A percentile compares a stretch with the other conserved stretches of the same genome.
Conservation (phyloP, 1,284 basidiomycete genomes). For the Phylloboletellus chloephorus region DNA sequence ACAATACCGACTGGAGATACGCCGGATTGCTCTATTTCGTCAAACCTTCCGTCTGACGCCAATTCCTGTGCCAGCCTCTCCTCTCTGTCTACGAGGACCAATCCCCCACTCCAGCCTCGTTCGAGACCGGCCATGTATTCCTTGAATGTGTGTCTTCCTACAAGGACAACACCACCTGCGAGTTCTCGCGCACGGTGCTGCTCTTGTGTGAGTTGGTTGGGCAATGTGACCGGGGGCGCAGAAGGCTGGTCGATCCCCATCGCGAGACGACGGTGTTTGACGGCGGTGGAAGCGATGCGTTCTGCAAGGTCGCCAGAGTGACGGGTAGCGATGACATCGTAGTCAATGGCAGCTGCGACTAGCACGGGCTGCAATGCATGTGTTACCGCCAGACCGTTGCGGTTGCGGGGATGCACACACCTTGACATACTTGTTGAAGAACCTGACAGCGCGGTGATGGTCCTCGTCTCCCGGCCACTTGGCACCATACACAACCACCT, state of each 20-base stretch:
- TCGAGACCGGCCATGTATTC: conserved; percentile 89
- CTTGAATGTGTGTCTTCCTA: conserved; percentile 92
- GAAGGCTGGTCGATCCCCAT: conserved; percentile 56
- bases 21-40: conserved; percentile 47
- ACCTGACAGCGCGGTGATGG: conserved; percentile 74
- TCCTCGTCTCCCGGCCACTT: conserved; percentile 97
- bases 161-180: conserved; percentile 77
- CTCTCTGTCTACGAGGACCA: conserved; percentile 70
- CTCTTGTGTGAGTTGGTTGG: conserved; percentile 53
- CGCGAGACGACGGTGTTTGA: conserved; percentile 56
- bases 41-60: conserved; percentile 72
- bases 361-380: conserved; percentile 70
- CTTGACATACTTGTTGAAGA: conserved; percentile 97
- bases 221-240: conserved; percentile 43
- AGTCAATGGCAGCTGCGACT: conserved; percentile 92
- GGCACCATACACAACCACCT: conserved; percentile 81
- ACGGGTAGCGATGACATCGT: conserved; percentile 77
- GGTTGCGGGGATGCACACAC: conserved; percentile 40
- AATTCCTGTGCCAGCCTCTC: conserved; percentile 69
- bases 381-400: conserved; percentile 8
- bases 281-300: conserved; percentile 70
- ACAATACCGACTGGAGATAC: conserved; percentile 23
- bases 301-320: conserved; percentile 80
- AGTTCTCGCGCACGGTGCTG: conserved; percentile 60
- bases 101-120: conserved; percentile 78